phyloP scores from a whole-genome alignment of 2,329 filamentous ascomycete species.

The Verticillium zaregamsianum region DNA sequence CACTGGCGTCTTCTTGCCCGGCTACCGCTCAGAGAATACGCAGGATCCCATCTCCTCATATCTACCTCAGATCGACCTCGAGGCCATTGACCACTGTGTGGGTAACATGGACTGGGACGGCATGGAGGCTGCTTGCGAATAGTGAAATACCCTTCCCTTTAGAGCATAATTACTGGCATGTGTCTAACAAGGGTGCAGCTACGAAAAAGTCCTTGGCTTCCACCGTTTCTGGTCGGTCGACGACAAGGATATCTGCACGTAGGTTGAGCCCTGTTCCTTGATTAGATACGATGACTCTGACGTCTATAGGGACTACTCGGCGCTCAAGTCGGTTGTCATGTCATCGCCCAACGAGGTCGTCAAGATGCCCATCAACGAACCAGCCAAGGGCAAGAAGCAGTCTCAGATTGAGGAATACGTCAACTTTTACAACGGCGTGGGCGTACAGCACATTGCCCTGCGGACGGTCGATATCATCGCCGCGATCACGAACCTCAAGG shows the following conservation, averaged over 20 bases:
- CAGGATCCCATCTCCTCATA: conserved; percentile 29
- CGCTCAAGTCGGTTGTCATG: conserved; percentile 88
- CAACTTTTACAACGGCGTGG: conserved; percentile 82
- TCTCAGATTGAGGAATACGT: conserved; percentile 94
- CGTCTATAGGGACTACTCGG: conserved; percentile 92
- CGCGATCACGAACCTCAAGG: conserved; percentile 72
- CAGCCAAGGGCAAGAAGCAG: conserved; percentile 82
- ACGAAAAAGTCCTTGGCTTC: conserved; percentile 86
- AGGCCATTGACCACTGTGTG: conserved; percentile 90
- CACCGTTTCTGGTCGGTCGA: conserved; percentile 98
- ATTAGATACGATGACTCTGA: no score
- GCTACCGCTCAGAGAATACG: conserved; percentile 62
- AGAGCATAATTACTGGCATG: no score
- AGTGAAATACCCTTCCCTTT: no score
- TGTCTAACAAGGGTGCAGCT: no score
- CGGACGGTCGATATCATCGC: conserved; percentile 78
- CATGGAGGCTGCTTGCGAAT: conserved; percentile 64
- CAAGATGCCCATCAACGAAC: conserved; percentile 99
- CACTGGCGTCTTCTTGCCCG: conserved; percentile 74
- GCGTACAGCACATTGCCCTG: conserved; percentile 94
- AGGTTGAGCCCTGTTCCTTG: no score
- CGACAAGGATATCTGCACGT: conserved; percentile 86
- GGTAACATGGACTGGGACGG: conserved; percentile 95
- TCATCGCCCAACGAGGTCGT: conserved; percentile 76
- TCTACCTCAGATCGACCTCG: conserved; percentile 63